A percentile compares a stretch with the other conserved stretches of the same genome.
Evolutionary conservation across 179 eudicot species (phyloP).

Genomic region (Beta corolliflora): DNA sequence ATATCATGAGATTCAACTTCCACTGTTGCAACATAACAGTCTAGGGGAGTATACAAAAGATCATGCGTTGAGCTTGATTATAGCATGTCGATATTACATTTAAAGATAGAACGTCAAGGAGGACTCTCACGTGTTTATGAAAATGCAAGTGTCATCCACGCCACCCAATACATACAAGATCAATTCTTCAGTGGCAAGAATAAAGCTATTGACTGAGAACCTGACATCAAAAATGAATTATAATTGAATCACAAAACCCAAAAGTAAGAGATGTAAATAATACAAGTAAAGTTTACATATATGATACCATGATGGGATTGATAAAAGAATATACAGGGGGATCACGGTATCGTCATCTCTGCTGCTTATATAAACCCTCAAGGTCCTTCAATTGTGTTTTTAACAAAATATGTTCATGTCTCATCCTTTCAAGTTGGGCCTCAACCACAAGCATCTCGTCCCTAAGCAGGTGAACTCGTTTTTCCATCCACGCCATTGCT

Average conservation of each 20-base stretch:
- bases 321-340: constrained; percentile 16
- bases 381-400: constrained; percentile 48
- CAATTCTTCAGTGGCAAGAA: background rate
- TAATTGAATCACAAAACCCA: background rate
- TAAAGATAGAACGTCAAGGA: background rate
- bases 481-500: constrained; percentile 60
- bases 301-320: constrained; percentile 16
- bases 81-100: background rate
- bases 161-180: background rate
- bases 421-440: constrained; percentile 73
- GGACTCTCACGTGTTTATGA: background rate
- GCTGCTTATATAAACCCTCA: constrained; percentile 23
- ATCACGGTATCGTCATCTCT: constrained; percentile 13
- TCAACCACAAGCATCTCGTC: constrained; percentile 82
- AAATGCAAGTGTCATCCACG: background rate
- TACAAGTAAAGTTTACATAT: background rate
- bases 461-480: constrained; percentile 64
- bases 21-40: background rate
- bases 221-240: background rate
- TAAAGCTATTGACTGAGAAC: background rate
- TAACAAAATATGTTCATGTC: constrained; percentile 51
- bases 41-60: background rate
- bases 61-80: background rate
- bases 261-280: background rate
- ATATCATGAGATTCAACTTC: too few species aligned